Percentiles rank a stretch among this genome's conserved stretches.
Evolutionary conservation across 2,329 filamentous ascomycete genomes (phyloP).

Genomic region (Zymoseptoria brevis): DNA sequence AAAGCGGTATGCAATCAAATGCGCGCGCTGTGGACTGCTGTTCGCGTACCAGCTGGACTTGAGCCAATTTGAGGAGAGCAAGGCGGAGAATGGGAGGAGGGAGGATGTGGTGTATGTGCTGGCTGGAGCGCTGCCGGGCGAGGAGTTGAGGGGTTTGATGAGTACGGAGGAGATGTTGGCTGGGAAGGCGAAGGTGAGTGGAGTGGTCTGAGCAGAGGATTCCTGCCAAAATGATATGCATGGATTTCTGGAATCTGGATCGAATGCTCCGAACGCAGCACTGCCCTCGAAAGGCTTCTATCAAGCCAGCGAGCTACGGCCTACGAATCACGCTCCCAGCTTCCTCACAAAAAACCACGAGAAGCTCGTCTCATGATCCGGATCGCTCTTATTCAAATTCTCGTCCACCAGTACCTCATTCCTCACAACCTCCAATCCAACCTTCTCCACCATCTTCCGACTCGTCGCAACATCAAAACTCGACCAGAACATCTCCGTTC

Average conservation of each 20-base stretch:
- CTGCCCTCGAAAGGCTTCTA: no score
- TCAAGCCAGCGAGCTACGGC: no score
- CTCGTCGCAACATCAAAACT: slow-evolving; percentile 25
- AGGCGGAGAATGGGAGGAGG: slow-evolving; percentile 27
- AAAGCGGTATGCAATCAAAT: slow-evolving; percentile 53
- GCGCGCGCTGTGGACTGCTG: slow-evolving; percentile 52
- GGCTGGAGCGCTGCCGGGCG: slow-evolving; percentile 51
- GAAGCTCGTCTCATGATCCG: slow-evolving; percentile 12
- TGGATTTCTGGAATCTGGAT: neutral
- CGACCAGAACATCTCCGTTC: slow-evolving; percentile 15
- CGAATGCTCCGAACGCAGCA: no score
- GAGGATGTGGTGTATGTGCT: slow-evolving; percentile 52
- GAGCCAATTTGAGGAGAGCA: slow-evolving; percentile 37
- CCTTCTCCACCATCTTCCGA: slow-evolving; percentile 31
- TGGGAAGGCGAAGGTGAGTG: slow-evolving; percentile 3
- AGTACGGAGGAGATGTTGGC: slow-evolving; percentile 49
- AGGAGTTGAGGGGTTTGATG: slow-evolving; percentile 52
- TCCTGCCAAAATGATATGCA: neutral
- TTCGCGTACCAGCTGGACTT: slow-evolving; percentile 56
- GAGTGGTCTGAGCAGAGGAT: neutral
- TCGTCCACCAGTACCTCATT: slow-evolving; percentile 9
- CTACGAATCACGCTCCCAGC: neutral
- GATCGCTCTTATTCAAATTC: neutral
- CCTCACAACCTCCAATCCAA: slow-evolving; percentile 26
- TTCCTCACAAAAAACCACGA: slow-evolving; percentile 14